Conservation (phyloP, 2,329 filamentous ascomycete species). For the Epichloe aotearoae region DNA sequence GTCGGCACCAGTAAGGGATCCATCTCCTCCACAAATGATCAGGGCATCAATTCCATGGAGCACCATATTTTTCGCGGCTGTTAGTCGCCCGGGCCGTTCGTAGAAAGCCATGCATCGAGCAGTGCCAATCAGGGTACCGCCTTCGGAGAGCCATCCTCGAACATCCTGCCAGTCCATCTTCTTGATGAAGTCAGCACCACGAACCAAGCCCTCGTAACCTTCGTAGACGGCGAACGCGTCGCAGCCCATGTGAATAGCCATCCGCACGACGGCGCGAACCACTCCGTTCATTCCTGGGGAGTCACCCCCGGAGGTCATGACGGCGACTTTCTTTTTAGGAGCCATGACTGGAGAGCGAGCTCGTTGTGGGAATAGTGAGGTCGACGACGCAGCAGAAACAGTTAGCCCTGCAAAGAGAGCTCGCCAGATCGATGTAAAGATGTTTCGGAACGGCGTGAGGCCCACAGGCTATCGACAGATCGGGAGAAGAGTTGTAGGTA, state of each 20-base stretch:
- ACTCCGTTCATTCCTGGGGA: conserved; percentile 91
- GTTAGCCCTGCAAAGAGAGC: conserved; percentile 10
- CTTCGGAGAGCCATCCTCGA: conserved; percentile 83
- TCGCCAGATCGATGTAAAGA: conserved; percentile 16
- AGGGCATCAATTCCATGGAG: conserved; percentile 86
- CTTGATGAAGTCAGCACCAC: conserved; percentile 76
- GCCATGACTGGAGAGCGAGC: conserved; percentile 24
- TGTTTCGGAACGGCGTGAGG: conserved; percentile 14
- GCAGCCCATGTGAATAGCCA: conserved; percentile 72
- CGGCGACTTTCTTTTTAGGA: conserved; percentile 57
- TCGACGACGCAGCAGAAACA: conserved; percentile 2
- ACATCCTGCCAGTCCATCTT: conserved; percentile 89
- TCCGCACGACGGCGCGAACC: conserved; percentile 81
- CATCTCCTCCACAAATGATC: conserved; percentile 94
- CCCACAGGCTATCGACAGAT: conserved; percentile 16
- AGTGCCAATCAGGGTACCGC: conserved; percentile 90
- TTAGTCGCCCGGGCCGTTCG: conserved; percentile 70
- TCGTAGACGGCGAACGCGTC: conserved; percentile 77
- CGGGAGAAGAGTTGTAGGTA: conserved; percentile 15
- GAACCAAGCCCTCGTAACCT: conserved; percentile 89
- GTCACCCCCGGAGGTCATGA: conserved; percentile 89
- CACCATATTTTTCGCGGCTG: conserved; percentile 89
- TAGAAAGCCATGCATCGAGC: conserved; percentile 88
- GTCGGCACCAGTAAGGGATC: conserved; percentile 90
- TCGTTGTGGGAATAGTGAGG: conserved; percentile 8